Base-by-base conservation (phyloP, 257 asterid species). In the Datura wrightii region DNA sequence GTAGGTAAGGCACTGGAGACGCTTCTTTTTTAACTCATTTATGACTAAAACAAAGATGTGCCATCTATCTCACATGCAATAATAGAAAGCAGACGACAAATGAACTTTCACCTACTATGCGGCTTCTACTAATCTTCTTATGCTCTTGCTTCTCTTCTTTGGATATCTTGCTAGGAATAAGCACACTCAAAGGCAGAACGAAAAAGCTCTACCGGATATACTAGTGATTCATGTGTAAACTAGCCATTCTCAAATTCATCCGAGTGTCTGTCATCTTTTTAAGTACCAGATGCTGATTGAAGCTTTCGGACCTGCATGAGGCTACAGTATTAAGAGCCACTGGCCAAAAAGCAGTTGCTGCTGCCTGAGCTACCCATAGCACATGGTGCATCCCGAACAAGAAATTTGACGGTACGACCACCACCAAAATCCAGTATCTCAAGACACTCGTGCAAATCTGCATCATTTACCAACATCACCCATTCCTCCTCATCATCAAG, bases 401-500 rank as follows among this genome's bases (percentile, higher is more conserved):
- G 89, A 81, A 95, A 90, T 89, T 90, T 94, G 81, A 90, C 91
- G 41, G 70, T 86, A 2, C 89, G 91, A 65, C 93, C 87, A 84
- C 97, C 94, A 37, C 59, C 37, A 46, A 80, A 91, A 42, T 94
- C 94, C 83, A 93, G n/a, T 79, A 93, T 88, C 39, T 93, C 97
- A 1, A 94, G 86, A 83, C 99, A 94, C 85, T 96, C 99, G 5
- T 84, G 92, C 63, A 94, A 85, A 88, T 96, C 99, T 0, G 93
- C 91, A 36, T 96, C 98, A 72, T 84, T 94, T 89, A 91, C 95
- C 94, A 96, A 89, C 94, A 94, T 82, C 89, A 96, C 98, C 99
- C 99, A 96, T 92, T 96, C 99, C 90, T 90, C 91, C 87, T 96
- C 98, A 6, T 96, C 98, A 2, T 96, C 99, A 76, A 93, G 87